These are phyloP conservation scores for Geotrichum australiense DNA, from an alignment of 1,139 yeast genomes.

Conservation along the genomic window DNA sequence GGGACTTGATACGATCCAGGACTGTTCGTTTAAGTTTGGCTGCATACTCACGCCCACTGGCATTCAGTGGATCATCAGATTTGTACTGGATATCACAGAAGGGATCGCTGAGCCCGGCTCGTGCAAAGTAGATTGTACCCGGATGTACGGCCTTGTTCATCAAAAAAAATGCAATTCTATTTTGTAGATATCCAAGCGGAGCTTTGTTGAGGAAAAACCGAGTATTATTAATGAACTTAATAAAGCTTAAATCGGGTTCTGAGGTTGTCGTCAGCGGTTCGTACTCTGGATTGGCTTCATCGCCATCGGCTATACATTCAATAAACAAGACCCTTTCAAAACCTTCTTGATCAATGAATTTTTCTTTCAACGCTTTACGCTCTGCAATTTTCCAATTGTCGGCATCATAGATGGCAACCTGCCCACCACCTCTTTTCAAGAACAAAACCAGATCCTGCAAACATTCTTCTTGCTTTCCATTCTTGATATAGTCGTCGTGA, in stretches of 20 bases:
- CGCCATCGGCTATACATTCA: slow-evolving; percentile 79
- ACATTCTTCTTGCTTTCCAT: slow-evolving; percentile 35
- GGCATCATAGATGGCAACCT: slow-evolving; percentile 95
- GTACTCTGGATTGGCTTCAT: slow-evolving; percentile 39
- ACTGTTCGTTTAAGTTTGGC: slow-evolving; percentile 37
- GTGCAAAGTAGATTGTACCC: slow-evolving; percentile 82
- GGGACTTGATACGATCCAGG: slow-evolving; percentile 32
- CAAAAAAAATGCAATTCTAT: slow-evolving; percentile 79
- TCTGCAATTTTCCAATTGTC: slow-evolving; percentile 69
- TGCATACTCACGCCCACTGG: slow-evolving; percentile 36
- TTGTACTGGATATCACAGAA: slow-evolving; percentile 28
- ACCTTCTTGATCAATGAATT: not conserved
- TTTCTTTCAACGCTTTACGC: slow-evolving; percentile 36
- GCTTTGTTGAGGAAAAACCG: slow-evolving; percentile 71
- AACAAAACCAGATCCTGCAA: slow-evolving; percentile 62
- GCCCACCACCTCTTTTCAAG: slow-evolving; percentile 63
- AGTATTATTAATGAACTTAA: slow-evolving; percentile 78
- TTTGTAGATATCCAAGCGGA: slow-evolving; percentile 78
- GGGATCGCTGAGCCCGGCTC: slow-evolving; percentile 39
- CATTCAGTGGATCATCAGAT: slow-evolving; percentile 34
- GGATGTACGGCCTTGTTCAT: slow-evolving; percentile 79
- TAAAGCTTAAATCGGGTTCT: slow-evolving; percentile 54
- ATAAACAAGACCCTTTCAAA: slow-evolving; percentile 74
- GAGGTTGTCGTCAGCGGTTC: slow-evolving; percentile 37
- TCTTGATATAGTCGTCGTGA: slow-evolving; percentile 64